Base-by-base conservation (phyloP, 805 yeast species). In the Yarrowia keelungensis region DNA sequence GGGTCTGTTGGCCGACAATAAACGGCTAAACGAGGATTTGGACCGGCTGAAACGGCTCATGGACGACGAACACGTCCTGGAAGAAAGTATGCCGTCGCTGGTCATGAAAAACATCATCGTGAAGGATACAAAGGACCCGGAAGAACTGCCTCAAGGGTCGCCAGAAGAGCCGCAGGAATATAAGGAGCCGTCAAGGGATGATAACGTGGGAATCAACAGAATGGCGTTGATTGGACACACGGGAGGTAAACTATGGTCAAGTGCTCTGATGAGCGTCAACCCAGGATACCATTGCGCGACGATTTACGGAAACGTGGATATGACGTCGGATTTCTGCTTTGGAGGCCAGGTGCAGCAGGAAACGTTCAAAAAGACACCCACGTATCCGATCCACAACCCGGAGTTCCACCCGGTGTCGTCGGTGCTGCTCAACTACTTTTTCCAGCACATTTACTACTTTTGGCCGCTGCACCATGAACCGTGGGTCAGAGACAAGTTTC, bases 201-300 rank as follows among this genome's bases (percentile, higher is more conserved):
- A 59, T 8, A 26, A 47, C 39, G 67, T 49, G 39, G 56, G 46
- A 5, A 49, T 62, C 46, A 49, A 62, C 39, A 5, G 67, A 62
- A 47, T 62, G 67, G 47, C 45, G 7, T 41, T 62, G 14, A 39
- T 62, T 8, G 56, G 56, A 15, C 54, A 47, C 16, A 22, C 67
- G 10, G 67, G 67, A 5, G 11, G 32, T n/a, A 62, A 49, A 15
- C 46, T 62, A 35, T 62, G 67, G 67, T 38, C 47, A 2, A 47
- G 56, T 3, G 19, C 54, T 2, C 46, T 62, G 5, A 47, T 62
- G 67, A 47, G 67, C 41, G 67, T 62, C 39, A 62, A 62, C 32
- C 67, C 67, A 11, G 67, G 67, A 10, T 62, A 62, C 47, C 67
- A 62, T 38, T 62, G 67, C 7, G 67, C 56, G 12, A 47, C 56